phyloP scores from a whole-genome alignment of 148 eudicot genomes.

The Amaranthus palmeri region DNA sequence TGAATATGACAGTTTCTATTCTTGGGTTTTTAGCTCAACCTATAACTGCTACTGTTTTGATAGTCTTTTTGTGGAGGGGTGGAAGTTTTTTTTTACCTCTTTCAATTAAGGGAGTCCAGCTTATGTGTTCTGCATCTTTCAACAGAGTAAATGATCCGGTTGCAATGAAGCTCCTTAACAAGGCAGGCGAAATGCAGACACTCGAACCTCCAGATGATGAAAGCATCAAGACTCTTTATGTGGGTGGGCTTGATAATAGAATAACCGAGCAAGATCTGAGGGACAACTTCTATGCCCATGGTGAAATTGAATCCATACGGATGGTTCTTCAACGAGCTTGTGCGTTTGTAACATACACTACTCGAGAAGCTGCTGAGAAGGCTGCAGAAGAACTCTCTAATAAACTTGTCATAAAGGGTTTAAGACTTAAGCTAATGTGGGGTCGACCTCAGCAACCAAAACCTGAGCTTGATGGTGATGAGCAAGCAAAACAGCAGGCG shows the following conservation, averaged over 20 bases:
- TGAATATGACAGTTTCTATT: too few relatives aligned
- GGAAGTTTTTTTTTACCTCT: too few relatives aligned
- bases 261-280: slow-evolving; percentile 84
- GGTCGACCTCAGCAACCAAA: slow-evolving; percentile 86
- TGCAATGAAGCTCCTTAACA: slow-evolving; percentile 82
- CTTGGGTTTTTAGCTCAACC: too few relatives aligned
- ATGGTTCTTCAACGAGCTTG: slow-evolving; percentile 88
- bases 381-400: slow-evolving; percentile 96
- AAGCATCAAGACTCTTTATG: slow-evolving; percentile 84
- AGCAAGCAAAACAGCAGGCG: slow-evolving; percentile 52
- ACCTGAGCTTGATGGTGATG: slow-evolving; percentile 50
- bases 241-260: slow-evolving; percentile 86
- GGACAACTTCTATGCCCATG: slow-evolving; percentile 83
- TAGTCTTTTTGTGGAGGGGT: too few relatives aligned
- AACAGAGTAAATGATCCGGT: slow-evolving; percentile 95
- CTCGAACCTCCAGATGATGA: slow-evolving; percentile 87
- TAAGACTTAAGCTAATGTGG: slow-evolving; percentile 93
- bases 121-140: background rate
- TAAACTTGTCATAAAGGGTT: slow-evolving; percentile 80
- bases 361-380: slow-evolving; percentile 92
- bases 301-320: slow-evolving; percentile 86
- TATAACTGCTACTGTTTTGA: too few relatives aligned
- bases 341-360: slow-evolving; percentile 92
- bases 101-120: too few relatives aligned
- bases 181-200: slow-evolving; percentile 95